Percentiles rank a stretch among this genome's conserved stretches.
These are phyloP conservation scores for Aspergillus cristatus DNA, from an alignment of 495 filamentous ascomycete genomes.

Conservation along the genomic window DNA sequence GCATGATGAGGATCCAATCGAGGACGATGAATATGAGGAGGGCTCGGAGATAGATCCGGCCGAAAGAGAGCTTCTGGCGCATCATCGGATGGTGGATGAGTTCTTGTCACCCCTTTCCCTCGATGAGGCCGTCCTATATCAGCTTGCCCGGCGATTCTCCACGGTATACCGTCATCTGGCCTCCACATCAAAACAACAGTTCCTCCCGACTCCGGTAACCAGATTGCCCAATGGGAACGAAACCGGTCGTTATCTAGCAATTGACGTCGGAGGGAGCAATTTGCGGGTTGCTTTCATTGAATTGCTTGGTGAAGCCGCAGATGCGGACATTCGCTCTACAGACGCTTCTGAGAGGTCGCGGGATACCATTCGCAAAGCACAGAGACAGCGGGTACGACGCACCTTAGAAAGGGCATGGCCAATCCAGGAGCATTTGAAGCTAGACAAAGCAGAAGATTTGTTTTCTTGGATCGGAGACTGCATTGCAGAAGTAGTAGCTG, in stretches of 20 bases:
- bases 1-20: constrained; percentile 31
- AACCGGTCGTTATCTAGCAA: constrained; percentile 62
- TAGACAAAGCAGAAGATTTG: constrained; percentile 61
- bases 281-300: constrained; percentile 72
- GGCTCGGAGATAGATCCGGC: constrained; percentile 22
- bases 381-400: constrained; percentile 44
- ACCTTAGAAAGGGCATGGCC: constrained; percentile 66
- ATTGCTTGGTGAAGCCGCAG: constrained; percentile 42
- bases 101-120: constrained; percentile 32
- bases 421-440: constrained; percentile 71
- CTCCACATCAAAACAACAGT: constrained; percentile 57
- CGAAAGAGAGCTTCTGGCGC: constrained; percentile 22
- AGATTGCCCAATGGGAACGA: constrained; percentile 55
- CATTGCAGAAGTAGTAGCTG: constrained; percentile 62
- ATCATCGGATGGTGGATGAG: constrained; percentile 25
- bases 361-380: constrained; percentile 37
- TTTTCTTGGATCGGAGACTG: constrained; percentile 74
- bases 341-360: constrained; percentile 28
- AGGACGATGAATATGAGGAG: constrained; percentile 32
- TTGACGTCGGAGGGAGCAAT: constrained; percentile 78
- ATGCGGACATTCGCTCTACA: constrained; percentile 24
- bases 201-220: constrained; percentile 71
- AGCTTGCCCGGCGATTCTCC: constrained; percentile 53
- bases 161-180: constrained; percentile 55
- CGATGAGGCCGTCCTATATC: constrained; percentile 42